These are phyloP conservation scores for Candida lessepsii DNA, from an alignment of 805 yeast species.

Conservation along the genomic window DNA sequence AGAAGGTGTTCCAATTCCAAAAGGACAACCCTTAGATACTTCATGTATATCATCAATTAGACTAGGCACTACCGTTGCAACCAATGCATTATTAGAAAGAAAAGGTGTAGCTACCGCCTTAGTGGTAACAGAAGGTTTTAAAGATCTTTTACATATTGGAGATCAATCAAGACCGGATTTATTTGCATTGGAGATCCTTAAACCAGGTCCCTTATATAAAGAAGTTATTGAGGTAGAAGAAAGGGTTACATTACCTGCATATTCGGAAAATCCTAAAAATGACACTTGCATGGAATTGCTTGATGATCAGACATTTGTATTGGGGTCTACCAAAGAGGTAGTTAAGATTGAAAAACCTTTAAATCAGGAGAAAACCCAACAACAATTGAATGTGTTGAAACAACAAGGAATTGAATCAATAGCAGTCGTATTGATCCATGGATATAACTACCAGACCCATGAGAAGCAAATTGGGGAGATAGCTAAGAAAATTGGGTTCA, in stretches of 20 bases:
- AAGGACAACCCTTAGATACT: conserved; percentile 47
- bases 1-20: conserved; percentile 50
- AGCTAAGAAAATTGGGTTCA: conserved; percentile 31
- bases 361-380: conserved; percentile 19
- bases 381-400: conserved; percentile 22
- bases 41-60: conserved; percentile 57
- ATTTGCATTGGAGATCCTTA: conserved; percentile 71
- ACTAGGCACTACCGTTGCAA: conserved; percentile 93
- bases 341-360: conserved; percentile 27
- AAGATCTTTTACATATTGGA: conserved; percentile 76
- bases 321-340: conserved; percentile 22
- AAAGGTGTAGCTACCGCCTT: conserved; percentile 85
- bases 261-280: conserved; percentile 52
- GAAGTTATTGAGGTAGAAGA: conserved; percentile 81
- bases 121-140: conserved; percentile 81
- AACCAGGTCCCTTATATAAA: conserved; percentile 68
- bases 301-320: conserved; percentile 27
- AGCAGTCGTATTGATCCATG: conserved; percentile 35
- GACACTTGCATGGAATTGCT: conserved; percentile 10
- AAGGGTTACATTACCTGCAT: conserved; percentile 73
- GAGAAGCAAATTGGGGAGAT: conserved; percentile 29
- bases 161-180: conserved; percentile 87
- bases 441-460: conserved; percentile 34
- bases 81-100: conserved; percentile 86
- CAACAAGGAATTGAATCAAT: conserved; percentile 20